These are phyloP conservation scores for Sisymbrium irio DNA, from an alignment of 345 rosid genomes.

Conservation along the genomic window DNA sequence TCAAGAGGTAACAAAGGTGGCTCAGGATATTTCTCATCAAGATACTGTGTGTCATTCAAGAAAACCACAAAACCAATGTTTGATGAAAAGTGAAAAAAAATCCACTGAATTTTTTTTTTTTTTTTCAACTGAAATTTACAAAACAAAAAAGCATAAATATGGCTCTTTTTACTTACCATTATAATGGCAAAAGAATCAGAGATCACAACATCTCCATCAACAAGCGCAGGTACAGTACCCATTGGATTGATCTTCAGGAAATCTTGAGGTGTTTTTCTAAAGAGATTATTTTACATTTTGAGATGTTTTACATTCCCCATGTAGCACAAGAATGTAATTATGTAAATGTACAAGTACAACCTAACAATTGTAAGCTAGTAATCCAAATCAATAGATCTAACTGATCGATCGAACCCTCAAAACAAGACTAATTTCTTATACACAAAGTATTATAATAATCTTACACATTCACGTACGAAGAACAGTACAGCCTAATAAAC, in stretches of 20 bases:
- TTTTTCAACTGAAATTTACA: not conserved
- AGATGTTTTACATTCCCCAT: too few species aligned
- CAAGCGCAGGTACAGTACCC: constrained; percentile 70
- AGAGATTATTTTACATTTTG: too few species aligned
- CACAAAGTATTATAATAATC: constrained; percentile 1
- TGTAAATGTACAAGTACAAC: too few species aligned
- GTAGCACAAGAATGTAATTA: too few species aligned
- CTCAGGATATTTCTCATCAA: constrained; percentile 84
- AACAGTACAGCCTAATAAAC: not conserved
- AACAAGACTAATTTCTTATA: not conserved
- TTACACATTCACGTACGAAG: not conserved
- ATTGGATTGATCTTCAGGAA: constrained; percentile 72
- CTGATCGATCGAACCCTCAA: too few species aligned
- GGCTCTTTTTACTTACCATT: constrained; percentile 16
- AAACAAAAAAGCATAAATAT: not conserved
- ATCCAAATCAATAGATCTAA: too few species aligned
- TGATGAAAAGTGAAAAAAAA: too few species aligned
- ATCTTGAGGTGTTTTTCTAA: constrained; percentile 33
- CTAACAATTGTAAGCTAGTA: too few species aligned
- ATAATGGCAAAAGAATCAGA: constrained; percentile 80
- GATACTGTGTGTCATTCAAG: constrained; percentile 41
- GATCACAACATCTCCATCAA: constrained; percentile 64
- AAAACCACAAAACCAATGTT: not conserved
- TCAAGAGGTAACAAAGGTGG: constrained; percentile 62
- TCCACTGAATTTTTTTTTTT: too few species aligned